Base-by-base conservation (phyloP, 1,284 basidiomycete species). In the Phellopilus nigrolimitatus region DNA sequence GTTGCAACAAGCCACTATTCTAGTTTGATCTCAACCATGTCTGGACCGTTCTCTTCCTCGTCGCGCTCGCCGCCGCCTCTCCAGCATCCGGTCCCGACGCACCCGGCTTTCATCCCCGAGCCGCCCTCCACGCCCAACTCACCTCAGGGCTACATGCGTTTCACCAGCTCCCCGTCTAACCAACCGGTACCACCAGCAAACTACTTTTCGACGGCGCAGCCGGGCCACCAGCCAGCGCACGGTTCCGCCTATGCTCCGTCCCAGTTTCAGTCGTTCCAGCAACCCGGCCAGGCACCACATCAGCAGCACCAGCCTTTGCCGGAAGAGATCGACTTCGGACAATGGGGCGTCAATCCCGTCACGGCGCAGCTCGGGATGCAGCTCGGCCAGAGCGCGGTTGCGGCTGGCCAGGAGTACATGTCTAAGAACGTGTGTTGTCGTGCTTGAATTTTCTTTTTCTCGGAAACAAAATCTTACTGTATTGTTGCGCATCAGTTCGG, bases 301-400 rank as follows among this genome's bases (percentile, higher is more conserved):
- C 58, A 41, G 17, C 48, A 40, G 12, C 55, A 51, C 15, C 61
- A 56, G 54, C 54, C 41, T 36, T 43, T 50, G 17, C 55, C 30
- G 43, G 56, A 51, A 40, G 55, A 53, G 33, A 58, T 51, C 3
- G 78, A 85, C 61, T 85, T 84, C 59, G 75, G 74, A 1, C 82
- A 84, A 15, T 91, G 87, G 87, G 84, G 85, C 0, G 79, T 98
- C 68, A 89, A 97, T 66, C 91, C 94, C 64, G 84, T 92, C 3
- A 98, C 97, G 2, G 89, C 95, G 0, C 91, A 97, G 68, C 88
- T 99, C 69, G 93, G 95, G 27, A 89, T 99, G 77, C 95, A 98
- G 68, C 84, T 99, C 40, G 94, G 95, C 4, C 84, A 87, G 60
- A 93, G 83, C 59, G 94, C 95, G 0, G 89, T 97, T 1, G 83